Evolutionary conservation across 2,329 filamentous ascomycete species (phyloP), one percentile per base, ranked within the genome.

Genomic region (Botrytis tulipae): DNA sequence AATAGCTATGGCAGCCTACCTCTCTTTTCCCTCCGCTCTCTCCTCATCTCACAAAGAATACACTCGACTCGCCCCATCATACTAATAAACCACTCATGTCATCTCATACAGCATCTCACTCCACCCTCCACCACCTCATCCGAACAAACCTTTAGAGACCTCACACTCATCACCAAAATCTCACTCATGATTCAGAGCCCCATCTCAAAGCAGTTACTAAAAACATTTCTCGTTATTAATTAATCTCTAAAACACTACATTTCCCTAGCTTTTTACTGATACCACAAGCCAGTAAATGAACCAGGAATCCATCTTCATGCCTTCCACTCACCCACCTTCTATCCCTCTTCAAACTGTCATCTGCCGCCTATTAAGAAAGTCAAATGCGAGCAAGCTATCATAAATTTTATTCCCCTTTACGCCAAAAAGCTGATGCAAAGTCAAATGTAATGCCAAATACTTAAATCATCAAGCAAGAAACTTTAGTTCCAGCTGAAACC

Each of bases 251-350:
- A 57, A 57, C n/a, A 29, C 3, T 32, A 57, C 6, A 29, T 29
- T 18, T 18, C 18, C 6, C 6, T 18, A 29, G 14, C 14, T 18
- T 14, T 29, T 57, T 9, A 18, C 51, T 57, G 1, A 18, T 0
- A 6, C n/a, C 51, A 32, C 14, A 63, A 44, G 37, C 37, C 8
- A 44, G 16, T 42, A 29, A 29, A 63, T 8, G 10, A 29, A 63
- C 7, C 4, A 44, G n/a, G 7, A n/a, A 44, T 20, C 4, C 16
- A 20, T 44, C 16, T 44, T 42, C 16, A 14, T 20, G 12, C 12
- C 16, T 7, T n/a, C 0, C 5, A 12, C 1, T n/a, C 37, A 40
- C 2, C 35, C 4, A 29, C 22, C 35, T 2, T 10, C 9, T 46
- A 20, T 25, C 40, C 61, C 7, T 10, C 20, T 44, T 46, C 4